phyloP scores from a whole-genome alignment of 352 stramenopile species.

The Phytophthora hibernalis region DNA sequence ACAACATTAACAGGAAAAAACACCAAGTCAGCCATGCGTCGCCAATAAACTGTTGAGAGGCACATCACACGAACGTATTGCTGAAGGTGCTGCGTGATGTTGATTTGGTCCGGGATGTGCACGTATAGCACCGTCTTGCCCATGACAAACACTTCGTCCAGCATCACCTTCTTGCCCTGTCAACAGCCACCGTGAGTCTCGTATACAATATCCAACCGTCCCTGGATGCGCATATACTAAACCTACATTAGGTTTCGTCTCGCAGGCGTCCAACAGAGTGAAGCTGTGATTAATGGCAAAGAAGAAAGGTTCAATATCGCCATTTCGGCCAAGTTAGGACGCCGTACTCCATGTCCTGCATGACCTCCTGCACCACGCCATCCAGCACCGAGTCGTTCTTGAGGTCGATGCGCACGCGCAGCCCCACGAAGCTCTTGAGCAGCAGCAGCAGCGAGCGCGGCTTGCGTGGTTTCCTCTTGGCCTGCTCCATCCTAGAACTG shows the following conservation, averaged over 20 bases:
- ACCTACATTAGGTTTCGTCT: slow-evolving; percentile 76
- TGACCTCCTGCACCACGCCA: slow-evolving; percentile 82
- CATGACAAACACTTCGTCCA: slow-evolving; percentile 92
- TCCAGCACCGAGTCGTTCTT: slow-evolving; percentile 88
- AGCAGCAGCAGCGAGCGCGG: slow-evolving; percentile 77
- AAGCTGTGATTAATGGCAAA: slow-evolving; percentile 34
- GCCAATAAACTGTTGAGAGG: not conserved
- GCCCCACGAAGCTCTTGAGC: slow-evolving; percentile 84
- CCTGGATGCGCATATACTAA: not conserved
- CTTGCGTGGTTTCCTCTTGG: slow-evolving; percentile 36
- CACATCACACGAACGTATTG: slow-evolving; percentile 64
- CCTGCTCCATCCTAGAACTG: slow-evolving; percentile 16
- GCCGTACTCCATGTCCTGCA: slow-evolving; percentile 79
- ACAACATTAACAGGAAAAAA: not conserved
- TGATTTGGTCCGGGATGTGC: slow-evolving; percentile 88
- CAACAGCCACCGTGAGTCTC: not conserved
- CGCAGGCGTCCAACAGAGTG: slow-evolving; percentile 73
- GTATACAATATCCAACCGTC: not conserved
- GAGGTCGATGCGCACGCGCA: slow-evolving; percentile 83
- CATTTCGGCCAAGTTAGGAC: not conserved
- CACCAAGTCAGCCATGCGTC: not conserved
- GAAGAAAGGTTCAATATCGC: not conserved
- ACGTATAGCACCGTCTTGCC: slow-evolving; percentile 87
- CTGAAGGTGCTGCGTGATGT: slow-evolving; percentile 78
- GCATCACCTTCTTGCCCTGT: slow-evolving; percentile 59